Conservation (phyloP, 257 asterid species). For the Forsythia viridissima region DNA sequence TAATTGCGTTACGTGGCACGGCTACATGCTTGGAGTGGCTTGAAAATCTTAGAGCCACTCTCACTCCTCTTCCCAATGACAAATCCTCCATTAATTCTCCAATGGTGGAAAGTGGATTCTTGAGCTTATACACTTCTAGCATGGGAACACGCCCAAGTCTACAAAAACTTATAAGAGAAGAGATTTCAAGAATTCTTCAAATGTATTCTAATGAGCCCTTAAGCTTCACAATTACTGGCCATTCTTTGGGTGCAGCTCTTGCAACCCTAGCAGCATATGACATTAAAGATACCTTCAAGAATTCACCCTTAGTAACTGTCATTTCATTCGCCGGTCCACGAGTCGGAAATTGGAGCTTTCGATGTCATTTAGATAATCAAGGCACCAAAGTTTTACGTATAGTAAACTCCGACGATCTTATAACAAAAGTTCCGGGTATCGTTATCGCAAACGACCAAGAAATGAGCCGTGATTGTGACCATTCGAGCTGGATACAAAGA, state of each 20-base stretch:
- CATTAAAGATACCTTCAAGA: conserved; percentile 51
- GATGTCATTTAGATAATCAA: conserved; percentile 57
- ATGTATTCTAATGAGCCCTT: conserved; percentile 53
- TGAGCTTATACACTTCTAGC: conserved; percentile 76
- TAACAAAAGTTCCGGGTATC: conserved; percentile 87
- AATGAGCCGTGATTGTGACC: not conserved
- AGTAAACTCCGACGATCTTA: conserved; percentile 79
- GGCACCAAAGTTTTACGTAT: conserved; percentile 81
- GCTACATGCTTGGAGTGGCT: conserved; percentile 85
- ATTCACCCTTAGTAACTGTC: conserved; percentile 67
- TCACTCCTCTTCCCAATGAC: conserved; percentile 43
- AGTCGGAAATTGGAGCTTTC: conserved; percentile 76
- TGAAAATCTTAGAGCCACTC: conserved; percentile 73
- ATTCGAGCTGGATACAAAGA: conserved; percentile 53
- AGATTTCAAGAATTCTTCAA: conserved; percentile 45
- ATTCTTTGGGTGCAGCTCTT: conserved; percentile 90
- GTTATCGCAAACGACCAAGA: conserved; percentile 44
- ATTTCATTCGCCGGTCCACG: conserved; percentile 93
- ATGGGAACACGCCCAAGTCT: conserved; percentile 47
- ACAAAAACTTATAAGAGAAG: conserved; percentile 51
- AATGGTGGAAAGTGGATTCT: conserved; percentile 92
- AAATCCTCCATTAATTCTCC: conserved; percentile 26
- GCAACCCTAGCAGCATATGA: conserved; percentile 93
- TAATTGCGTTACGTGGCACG: conserved; percentile 86
- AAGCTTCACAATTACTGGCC: conserved; percentile 91